These are phyloP conservation scores for Peziza echinospora DNA, from an alignment of 495 filamentous ascomycete species.

Conservation along the genomic window DNA sequence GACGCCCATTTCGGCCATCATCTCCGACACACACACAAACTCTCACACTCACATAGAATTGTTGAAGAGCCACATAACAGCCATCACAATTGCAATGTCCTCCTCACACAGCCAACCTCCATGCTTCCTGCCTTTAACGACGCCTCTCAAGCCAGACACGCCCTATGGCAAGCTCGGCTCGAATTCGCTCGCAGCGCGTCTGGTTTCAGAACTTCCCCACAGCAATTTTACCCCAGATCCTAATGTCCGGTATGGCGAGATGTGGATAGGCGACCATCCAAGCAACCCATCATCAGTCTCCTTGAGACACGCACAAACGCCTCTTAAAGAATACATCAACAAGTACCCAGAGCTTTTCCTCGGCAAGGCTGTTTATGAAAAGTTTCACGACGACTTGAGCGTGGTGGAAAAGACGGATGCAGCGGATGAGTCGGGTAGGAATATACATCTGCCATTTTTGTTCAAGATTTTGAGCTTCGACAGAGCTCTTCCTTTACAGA, in stretches of 20 bases:
- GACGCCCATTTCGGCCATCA: no score
- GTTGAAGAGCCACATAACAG: no score
- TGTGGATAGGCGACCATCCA: constrained; percentile 72
- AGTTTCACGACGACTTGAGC: constrained; percentile 21
- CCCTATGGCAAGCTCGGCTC: constrained; percentile 50
- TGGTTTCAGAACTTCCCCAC: constrained; percentile 43
- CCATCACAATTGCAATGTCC: no score
- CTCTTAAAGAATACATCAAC: constrained; percentile 42
- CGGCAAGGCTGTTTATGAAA: constrained; percentile 38
- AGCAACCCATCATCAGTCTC: constrained; percentile 32
- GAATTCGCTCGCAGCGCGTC: constrained; percentile 45
- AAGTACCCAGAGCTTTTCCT: constrained; percentile 40
- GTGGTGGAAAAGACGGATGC: background rate
- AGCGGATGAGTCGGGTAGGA: constrained; percentile 18
- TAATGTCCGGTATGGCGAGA: constrained; percentile 38
- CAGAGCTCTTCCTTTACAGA: constrained; percentile 62
- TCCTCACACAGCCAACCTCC: no score
- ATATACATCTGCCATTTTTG: constrained; percentile 54
- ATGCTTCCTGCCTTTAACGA: background rate
- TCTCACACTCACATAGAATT: no score
- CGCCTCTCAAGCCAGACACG: background rate
- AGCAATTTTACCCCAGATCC: constrained; percentile 48
- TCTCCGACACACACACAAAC: no score
- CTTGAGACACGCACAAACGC: constrained; percentile 36
- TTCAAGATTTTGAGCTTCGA: constrained; percentile 61